Percentiles rank a stretch among this genome's conserved stretches.
Evolutionary conservation across 164 flowering plant genomes (phyloP).

Genomic region (Chimonanthus praecox): DNA sequence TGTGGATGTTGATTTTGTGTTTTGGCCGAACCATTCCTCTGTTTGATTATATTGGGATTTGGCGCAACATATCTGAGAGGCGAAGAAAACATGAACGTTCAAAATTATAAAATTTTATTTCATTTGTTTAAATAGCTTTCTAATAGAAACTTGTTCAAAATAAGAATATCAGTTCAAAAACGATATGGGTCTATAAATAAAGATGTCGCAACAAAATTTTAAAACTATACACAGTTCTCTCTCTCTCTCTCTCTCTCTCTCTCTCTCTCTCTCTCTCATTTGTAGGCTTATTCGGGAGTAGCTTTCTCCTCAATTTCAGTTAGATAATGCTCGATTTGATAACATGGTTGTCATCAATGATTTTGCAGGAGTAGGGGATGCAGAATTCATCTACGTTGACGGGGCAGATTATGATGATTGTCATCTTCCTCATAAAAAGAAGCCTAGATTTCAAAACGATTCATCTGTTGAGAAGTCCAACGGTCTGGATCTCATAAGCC

Average conservation of each 20-base stretch:
- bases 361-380: conserved; percentile 9
- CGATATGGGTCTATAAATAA: too few species aligned
- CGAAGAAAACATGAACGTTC: too few species aligned
- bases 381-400: neutral
- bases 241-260: neutral
- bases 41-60: too few species aligned
- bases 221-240: neutral
- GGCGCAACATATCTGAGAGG: too few species aligned
- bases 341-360: neutral
- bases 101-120: too few species aligned
- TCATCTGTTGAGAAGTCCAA: neutral
- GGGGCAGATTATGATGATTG: neutral
- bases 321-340: neutral
- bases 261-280: neutral
- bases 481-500: conserved; percentile 5
- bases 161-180: too few species aligned
- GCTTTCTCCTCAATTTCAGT: neutral
- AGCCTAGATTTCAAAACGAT: conserved; percentile 5
- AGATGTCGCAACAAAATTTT: too few species aligned
- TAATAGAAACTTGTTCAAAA: too few species aligned
- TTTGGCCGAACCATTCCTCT: too few species aligned
- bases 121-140: too few species aligned
- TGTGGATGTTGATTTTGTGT: too few species aligned
- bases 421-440: conserved; percentile 3
- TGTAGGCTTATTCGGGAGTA: neutral